These are phyloP conservation scores for Anisodus tanguticus DNA, from an alignment of 257 asterid species.

Conservation along the genomic window DNA sequence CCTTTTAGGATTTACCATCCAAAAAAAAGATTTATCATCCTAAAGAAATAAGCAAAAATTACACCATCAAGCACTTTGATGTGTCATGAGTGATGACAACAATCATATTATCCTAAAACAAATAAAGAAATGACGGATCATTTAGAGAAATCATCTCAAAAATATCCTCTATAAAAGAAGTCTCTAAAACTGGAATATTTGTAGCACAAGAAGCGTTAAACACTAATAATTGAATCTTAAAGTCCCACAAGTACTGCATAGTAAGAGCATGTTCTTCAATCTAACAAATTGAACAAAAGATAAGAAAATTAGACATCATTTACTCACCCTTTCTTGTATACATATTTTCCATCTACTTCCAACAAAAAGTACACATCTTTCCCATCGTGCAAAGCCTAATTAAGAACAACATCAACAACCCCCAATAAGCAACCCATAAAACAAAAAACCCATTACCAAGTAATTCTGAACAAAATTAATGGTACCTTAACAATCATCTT, in stretches of 20 bases:
- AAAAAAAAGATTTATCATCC: too few relatives aligned
- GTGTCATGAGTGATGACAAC: not conserved
- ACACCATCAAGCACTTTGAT: too few relatives aligned
- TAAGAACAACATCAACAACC: slow-evolving; percentile 32
- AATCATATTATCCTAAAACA: not conserved
- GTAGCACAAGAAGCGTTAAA: not conserved
- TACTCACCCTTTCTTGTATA: slow-evolving; percentile 73
- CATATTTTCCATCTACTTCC: slow-evolving; percentile 80
- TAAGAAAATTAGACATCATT: not conserved
- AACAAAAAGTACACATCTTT: slow-evolving; percentile 66
- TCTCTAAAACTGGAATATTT: too few relatives aligned
- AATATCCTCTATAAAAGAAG: too few relatives aligned
- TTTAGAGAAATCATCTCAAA: too few relatives aligned
- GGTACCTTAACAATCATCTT: slow-evolving; percentile 72
- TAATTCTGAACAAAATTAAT: not conserved
- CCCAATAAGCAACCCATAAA: not conserved
- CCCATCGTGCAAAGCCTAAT: slow-evolving; percentile 86
- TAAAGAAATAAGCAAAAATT: too few relatives aligned
- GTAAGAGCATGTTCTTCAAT: not conserved
- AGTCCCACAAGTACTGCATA: not conserved
- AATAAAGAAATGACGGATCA: not conserved
- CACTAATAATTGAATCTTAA: not conserved
- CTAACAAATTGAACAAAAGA: not conserved
- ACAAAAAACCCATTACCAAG: not conserved
- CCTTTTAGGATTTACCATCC: too few relatives aligned